Base-by-base conservation (phyloP, 2,329 filamentous ascomycete species). In the Talaromyces pinophilus region DNA sequence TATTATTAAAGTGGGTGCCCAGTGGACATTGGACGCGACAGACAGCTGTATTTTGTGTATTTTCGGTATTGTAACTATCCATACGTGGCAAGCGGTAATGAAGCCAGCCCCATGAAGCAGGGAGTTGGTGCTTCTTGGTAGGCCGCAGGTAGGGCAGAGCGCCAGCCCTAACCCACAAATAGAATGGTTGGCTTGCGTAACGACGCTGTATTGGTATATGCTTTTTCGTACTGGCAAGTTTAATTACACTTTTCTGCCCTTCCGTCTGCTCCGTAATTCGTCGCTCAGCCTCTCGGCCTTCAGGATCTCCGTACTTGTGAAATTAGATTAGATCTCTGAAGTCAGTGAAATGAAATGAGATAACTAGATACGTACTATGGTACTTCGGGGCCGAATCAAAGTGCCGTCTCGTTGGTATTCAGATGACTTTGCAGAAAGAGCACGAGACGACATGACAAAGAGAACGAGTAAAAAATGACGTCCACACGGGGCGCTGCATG, bases 201-300 rank as follows among this genome's bases (percentile, higher is more conserved):
- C 17, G 54, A 54, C 33, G 7, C 33, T 57, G 54, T 57, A 57
- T 22, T 15, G 28, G 52, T 55, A 33, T 17, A 54, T 28, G 25
- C 50, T 33, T 54, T 54, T 15, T 30, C 19, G 60, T 52, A 50
- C 46, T 25, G 46, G 46, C 48, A 62, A 50, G 11, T 38, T 52
- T 55, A 42, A 54, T 55, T 54, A 63, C 61, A 25, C 35, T 28
- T 50, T 40, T 44, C 25, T 50, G 15, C 52, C 30, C 28, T 38
- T 57, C 54, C 54, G 54, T 25, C 25, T 17, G 30, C 33, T 38
- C 52, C 52, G 30, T 38, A 35, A 57, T 57, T 35, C 52, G 33
- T 50, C 44, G 46, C 60, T 62, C 44, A 62, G 60, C 46, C 60
- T 63, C 61, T 50, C 48, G 50, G 59, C 50, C 25, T 33, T 33